Percentiles rank a stretch among this genome's conserved stretches.
phyloP scores from a whole-genome alignment of 257 asterid genomes.

The Voacanga thouarsii region DNA sequence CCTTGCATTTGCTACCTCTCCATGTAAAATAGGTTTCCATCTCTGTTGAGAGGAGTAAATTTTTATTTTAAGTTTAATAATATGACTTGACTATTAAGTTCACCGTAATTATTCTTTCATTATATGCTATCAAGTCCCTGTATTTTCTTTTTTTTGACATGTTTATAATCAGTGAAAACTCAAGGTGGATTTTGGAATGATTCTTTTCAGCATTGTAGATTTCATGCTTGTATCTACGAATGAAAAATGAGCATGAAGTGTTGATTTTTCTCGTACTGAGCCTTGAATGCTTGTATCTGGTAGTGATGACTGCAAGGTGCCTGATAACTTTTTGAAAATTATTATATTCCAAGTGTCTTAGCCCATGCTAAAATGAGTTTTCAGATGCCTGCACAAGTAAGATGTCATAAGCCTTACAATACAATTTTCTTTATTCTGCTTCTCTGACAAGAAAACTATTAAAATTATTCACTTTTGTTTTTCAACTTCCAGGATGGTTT shows the following conservation, averaged over 20 bases:
- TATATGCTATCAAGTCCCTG: not conserved
- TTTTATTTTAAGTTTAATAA: not conserved
- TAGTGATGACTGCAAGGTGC: conserved; percentile 93
- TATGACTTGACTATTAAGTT: not conserved
- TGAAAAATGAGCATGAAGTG: conserved; percentile 95
- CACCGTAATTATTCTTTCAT: not conserved
- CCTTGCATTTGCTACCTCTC: not conserved
- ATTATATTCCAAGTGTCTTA: not conserved
- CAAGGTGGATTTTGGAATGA: not conserved
- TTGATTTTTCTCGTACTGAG: conserved; percentile 74
- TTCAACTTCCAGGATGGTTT: no score
- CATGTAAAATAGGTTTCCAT: not conserved
- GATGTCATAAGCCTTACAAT: not conserved
- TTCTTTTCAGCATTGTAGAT: not conserved
- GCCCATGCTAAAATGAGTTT: not conserved
- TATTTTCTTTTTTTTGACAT: not conserved
- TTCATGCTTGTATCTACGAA: no score
- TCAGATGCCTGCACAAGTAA: not conserved
- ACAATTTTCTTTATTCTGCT: not conserved
- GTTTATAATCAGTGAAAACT: not conserved
- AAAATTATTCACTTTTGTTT: not conserved
- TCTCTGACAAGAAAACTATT: not conserved
- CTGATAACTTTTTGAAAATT: not conserved
- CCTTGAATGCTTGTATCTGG: conserved; percentile 93
- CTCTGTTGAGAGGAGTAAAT: not conserved